Conservation (phyloP, 371 early-diverging fungal genomes). For the Mucor sp. region DNA sequence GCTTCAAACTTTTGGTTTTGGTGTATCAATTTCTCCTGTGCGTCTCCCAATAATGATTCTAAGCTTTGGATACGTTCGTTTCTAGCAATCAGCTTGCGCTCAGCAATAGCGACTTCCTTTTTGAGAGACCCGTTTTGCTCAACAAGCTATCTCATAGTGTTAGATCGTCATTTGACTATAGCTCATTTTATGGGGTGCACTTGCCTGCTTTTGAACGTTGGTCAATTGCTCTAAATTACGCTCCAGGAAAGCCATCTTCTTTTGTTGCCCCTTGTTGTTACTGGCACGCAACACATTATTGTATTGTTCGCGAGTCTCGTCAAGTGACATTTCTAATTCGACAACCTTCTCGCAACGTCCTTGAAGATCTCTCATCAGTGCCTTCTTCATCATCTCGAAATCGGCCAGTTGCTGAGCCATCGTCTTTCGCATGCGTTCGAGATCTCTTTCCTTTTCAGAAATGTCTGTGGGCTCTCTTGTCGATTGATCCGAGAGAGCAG, state of each 20-base stretch:
- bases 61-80: slow-evolving; percentile 93
- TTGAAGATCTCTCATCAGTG: slow-evolving; percentile 93
- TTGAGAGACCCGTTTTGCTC: slow-evolving; percentile 93
- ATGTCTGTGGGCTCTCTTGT: slow-evolving; percentile 15
- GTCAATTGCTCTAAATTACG: slow-evolving; percentile 94
- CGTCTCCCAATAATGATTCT: slow-evolving; percentile 83
- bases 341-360: slow-evolving; percentile 94
- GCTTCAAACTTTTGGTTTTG: slow-evolving; percentile 88
- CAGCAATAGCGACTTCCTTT: slow-evolving; percentile 88
- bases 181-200: slow-evolving; percentile 43
- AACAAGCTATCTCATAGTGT: slow-evolving; percentile 65
- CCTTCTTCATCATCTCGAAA: slow-evolving; percentile 96
- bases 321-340: slow-evolving; percentile 94
- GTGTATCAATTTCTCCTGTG: slow-evolving; percentile 69
- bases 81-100: slow-evolving; percentile 88
- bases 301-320: slow-evolving; percentile 91
- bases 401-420: slow-evolving; percentile 93
- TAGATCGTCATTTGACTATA: background rate
- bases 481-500: slow-evolving; percentile 35
- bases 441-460: slow-evolving; percentile 79
- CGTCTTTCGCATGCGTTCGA: slow-evolving; percentile 85
- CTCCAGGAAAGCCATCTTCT: slow-evolving; percentile 95
- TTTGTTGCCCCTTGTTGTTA: slow-evolving; percentile 84
- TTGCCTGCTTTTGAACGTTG: slow-evolving; percentile 86
- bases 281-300: slow-evolving; percentile 78